Conservation (phyloP, 1,139 yeast genomes). For the Kodamaea fungicola region DNA sequence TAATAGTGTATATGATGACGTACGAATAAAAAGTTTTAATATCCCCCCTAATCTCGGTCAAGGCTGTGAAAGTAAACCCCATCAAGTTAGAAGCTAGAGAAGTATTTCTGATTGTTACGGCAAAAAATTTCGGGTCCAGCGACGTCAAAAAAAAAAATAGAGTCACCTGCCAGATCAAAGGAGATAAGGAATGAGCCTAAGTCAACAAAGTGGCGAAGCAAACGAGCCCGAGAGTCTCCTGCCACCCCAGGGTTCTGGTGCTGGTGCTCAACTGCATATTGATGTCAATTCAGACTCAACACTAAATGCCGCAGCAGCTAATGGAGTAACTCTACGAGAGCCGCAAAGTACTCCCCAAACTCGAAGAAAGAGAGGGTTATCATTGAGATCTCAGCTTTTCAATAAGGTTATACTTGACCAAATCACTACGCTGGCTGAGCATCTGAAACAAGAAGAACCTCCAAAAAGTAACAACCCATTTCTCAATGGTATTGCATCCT, state of each 20-base stretch:
- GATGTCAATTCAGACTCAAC: too few species aligned
- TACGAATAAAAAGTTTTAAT: neutral
- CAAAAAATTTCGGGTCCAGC: too few species aligned
- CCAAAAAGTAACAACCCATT: conserved; percentile 5
- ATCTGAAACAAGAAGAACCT: conserved; percentile 1
- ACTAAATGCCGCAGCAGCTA: neutral
- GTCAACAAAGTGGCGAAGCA: too few species aligned
- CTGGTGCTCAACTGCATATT: too few species aligned
- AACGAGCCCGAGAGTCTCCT: too few species aligned
- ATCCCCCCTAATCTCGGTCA: neutral
- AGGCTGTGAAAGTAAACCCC: too few species aligned
- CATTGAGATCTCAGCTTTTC: conserved; percentile 70
- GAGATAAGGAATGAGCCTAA: too few species aligned
- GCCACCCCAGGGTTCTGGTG: too few species aligned
- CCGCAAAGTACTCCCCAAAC: conserved; percentile 22
- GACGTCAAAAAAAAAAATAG: too few species aligned
- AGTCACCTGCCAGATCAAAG: too few species aligned
- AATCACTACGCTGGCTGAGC: conserved; percentile 3
- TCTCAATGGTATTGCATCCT: conserved; percentile 1
- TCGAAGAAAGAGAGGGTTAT: conserved; percentile 65
- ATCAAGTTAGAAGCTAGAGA: too few species aligned
- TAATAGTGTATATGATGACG: conserved; percentile 6
- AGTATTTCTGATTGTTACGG: too few species aligned
- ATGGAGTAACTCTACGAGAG: neutral
- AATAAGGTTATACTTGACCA: conserved; percentile 40